A percentile compares a stretch with the other conserved stretches of the same genome.
Conservation (phyloP, 163 green algal genomes). For the Smithsoniella earleae region DNA sequence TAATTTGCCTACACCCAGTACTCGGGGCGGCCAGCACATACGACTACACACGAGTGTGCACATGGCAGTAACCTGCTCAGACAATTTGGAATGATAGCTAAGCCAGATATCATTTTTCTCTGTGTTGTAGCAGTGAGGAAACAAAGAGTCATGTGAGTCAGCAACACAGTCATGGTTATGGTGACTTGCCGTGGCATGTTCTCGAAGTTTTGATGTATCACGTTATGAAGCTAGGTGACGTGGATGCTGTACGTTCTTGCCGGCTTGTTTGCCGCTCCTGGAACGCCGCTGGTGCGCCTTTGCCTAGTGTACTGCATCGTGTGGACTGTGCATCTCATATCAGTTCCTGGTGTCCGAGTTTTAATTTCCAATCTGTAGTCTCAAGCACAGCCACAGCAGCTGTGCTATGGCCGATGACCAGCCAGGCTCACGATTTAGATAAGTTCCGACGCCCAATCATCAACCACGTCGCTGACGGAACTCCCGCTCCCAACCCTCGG, state of each 20-base stretch:
- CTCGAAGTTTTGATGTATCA: not conserved
- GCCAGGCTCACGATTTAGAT: not conserved
- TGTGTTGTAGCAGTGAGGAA: too few relatives aligned
- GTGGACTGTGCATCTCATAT: too few relatives aligned
- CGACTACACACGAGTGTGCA: too few relatives aligned
- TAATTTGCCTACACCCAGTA: too few relatives aligned
- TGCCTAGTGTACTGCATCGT: too few relatives aligned
- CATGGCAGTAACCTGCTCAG: too few relatives aligned
- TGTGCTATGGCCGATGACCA: not conserved
- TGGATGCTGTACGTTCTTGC: not conserved
- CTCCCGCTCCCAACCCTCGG: not conserved
- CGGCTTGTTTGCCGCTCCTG: slow-evolving; percentile 1
- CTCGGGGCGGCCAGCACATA: too few relatives aligned
- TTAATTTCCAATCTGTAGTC: too few relatives aligned
- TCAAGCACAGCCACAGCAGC: not conserved
- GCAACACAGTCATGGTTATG: not conserved
- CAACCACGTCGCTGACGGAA: not conserved
- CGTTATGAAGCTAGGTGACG: not conserved
- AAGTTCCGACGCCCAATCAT: not conserved
- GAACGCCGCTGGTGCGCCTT: not conserved
- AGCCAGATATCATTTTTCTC: too few relatives aligned
- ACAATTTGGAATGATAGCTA: too few relatives aligned
- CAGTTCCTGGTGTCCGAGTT: too few relatives aligned
- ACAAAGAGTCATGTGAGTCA: too few relatives aligned
- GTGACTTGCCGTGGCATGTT: slow-evolving; percentile 7